A percentile compares a stretch with the other conserved stretches of the same genome.
phyloP scores from a whole-genome alignment of 2,329 filamentous ascomycete species.

The Drechslerella dactyloides region DNA sequence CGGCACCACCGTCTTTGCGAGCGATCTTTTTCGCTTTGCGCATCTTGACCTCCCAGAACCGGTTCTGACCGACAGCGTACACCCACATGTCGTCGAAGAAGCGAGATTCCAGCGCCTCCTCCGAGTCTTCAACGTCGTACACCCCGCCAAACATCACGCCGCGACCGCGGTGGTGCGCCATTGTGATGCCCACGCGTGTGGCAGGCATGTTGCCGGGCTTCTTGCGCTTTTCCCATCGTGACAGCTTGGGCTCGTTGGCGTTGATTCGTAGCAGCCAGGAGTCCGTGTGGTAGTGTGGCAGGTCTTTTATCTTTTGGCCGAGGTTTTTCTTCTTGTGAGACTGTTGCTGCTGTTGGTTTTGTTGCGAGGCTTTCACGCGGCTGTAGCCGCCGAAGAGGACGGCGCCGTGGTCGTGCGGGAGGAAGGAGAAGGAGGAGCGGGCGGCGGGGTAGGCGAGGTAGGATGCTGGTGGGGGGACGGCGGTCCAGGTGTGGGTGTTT shows the following conservation, averaged over 20 bases:
- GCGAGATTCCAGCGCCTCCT: conserved; percentile 94
- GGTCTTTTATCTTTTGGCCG: conserved; percentile 62
- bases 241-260: conserved; percentile 40
- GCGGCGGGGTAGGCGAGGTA: conserved; percentile 82
- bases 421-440: conserved; percentile 85
- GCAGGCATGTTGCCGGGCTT: conserved; percentile 86
- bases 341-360: conserved; percentile 51
- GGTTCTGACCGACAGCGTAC: conserved; percentile 93
- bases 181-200: conserved; percentile 83
- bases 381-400: conserved; percentile 94
- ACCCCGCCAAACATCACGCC: conserved; percentile 95
- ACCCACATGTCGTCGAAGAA: conserved; percentile 93
- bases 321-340: conserved; percentile 35
- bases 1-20: conserved; percentile 66
- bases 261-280: conserved; percentile 85
- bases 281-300: conserved; percentile 90
- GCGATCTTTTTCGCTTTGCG: conserved; percentile 74
- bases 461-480: conserved; percentile 71
- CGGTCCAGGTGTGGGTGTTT: conserved; percentile 81
- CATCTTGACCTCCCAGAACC: conserved; percentile 84
- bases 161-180: conserved; percentile 90
- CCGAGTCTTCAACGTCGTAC: conserved; percentile 86
- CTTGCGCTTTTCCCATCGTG: conserved; percentile 84
- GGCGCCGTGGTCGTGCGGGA: conserved; percentile 88
- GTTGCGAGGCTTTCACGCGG: conserved; percentile 75